phyloP scores from a whole-genome alignment of 106 monocot genomes.

The Dendrobium catenatum region DNA sequence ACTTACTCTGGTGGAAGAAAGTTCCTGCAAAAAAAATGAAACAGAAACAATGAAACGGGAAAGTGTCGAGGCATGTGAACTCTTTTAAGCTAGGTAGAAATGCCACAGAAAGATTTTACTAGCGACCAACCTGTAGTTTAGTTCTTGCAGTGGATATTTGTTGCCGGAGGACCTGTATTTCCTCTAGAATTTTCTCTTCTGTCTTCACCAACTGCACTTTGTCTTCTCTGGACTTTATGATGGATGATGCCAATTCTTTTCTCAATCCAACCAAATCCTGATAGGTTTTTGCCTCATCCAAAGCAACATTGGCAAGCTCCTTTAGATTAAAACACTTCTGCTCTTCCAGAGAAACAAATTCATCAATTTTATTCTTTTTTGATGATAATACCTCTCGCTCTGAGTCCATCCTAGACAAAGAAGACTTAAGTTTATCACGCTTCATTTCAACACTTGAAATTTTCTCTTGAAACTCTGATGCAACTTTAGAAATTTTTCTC shows the following conservation, averaged over 20 bases:
- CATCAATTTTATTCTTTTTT: constrained; percentile 74
- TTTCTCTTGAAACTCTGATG: constrained; percentile 46
- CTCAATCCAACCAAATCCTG: constrained; percentile 44
- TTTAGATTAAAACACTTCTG: constrained; percentile 40
- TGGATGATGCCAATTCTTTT: constrained; percentile 45
- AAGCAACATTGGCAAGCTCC: constrained; percentile 43
- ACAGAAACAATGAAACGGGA: background rate
- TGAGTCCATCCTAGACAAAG: constrained; percentile 34
- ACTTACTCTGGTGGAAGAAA: constrained; percentile 54
- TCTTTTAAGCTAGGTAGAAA: background rate
- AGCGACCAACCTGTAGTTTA: constrained; percentile 55
- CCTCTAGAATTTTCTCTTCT: constrained; percentile 64
- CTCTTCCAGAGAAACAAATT: constrained; percentile 38
- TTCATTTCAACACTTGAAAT: constrained; percentile 47
- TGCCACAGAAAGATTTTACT: background rate
- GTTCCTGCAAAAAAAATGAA: constrained; percentile 42
- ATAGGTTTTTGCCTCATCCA: constrained; percentile 50
- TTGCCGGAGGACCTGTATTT: constrained; percentile 53
- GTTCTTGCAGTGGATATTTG: constrained; percentile 61
- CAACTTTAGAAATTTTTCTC: constrained; percentile 48
- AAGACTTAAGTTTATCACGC: constrained; percentile 27
- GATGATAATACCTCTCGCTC: constrained; percentile 30
- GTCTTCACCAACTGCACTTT: constrained; percentile 52
- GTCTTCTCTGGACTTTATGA: constrained; percentile 63
- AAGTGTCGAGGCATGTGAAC: background rate